Percentiles rank a stretch among this genome's conserved stretches.
Conservation (phyloP, 2,329 filamentous ascomycete genomes). For the Cladosporium sp. region DNA sequence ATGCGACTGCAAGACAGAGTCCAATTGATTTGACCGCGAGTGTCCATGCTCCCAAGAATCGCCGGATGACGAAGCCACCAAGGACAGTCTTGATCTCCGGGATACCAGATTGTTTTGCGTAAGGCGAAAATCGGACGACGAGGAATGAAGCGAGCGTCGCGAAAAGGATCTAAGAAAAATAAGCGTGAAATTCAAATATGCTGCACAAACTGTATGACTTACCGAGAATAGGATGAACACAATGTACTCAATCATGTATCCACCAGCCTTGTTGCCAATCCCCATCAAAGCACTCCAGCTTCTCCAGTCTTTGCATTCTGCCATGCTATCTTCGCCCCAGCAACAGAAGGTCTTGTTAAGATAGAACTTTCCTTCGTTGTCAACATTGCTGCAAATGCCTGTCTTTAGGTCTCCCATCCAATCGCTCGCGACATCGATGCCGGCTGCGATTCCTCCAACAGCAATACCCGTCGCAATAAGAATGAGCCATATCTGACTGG, state of each 20-base stretch:
- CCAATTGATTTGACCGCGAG: constrained; percentile 85
- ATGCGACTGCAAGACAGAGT: constrained; percentile 83
- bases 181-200: constrained; percentile 14
- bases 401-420: constrained; percentile 92
- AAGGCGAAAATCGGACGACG: constrained; percentile 77
- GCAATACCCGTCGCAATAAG: constrained; percentile 80
- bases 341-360: constrained; percentile 90
- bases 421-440: constrained; percentile 83
- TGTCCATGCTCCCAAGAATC: constrained; percentile 85
- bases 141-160: constrained; percentile 73
- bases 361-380: constrained; percentile 75
- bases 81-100: constrained; percentile 96
- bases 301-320: constrained; percentile 81
- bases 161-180: constrained; percentile 61
- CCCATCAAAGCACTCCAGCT: constrained; percentile 76
- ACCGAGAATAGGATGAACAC: constrained; percentile 85
- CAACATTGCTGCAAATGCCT: constrained; percentile 74
- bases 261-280: constrained; percentile 60
- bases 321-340: constrained; percentile 76
- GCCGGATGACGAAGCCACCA: constrained; percentile 86
- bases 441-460: constrained; percentile 78
- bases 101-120: constrained; percentile 93
- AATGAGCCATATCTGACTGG: constrained; percentile 87
- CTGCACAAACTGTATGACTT: constrained; percentile 30
- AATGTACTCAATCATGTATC: constrained; percentile 80